Conservation (phyloP, 1,284 basidiomycete species). For the Moesziomyces parantarcticus region DNA sequence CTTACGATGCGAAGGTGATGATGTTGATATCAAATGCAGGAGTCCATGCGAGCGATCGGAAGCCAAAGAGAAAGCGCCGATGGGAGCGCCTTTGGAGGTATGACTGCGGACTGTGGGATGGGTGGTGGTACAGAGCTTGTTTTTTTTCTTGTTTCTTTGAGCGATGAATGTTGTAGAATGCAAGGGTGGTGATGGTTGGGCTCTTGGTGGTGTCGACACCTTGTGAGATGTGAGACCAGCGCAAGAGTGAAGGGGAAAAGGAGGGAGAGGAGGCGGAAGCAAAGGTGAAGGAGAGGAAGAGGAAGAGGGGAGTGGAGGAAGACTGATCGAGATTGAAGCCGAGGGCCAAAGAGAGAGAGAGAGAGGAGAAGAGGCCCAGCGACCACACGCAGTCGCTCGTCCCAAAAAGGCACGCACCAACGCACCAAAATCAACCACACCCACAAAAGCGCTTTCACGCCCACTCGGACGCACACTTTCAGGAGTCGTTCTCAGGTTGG, state of each 20-base stretch:
- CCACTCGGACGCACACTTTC: too few species aligned
- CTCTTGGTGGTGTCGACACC: too few species aligned
- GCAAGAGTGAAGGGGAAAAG: too few species aligned
- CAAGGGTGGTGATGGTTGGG: too few species aligned
- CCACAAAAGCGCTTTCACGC: background rate
- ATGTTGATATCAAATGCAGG: slow-evolving; percentile 26
- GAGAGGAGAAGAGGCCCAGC: slow-evolving; percentile 1
- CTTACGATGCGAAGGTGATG: slow-evolving; percentile 36
- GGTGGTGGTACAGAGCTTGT: too few species aligned
- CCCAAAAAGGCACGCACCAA: too few species aligned
- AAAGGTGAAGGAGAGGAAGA: slow-evolving; percentile 3
- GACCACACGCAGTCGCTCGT: background rate
- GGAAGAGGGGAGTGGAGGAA: slow-evolving; percentile 2
- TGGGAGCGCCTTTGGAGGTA: slow-evolving; percentile 28
- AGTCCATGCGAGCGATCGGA: slow-evolving; percentile 24
- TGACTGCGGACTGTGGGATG: slow-evolving; percentile 2
- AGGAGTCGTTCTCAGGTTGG: too few species aligned
- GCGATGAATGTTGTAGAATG: too few species aligned
- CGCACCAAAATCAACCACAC: background rate
- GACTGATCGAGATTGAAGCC: slow-evolving; percentile 1
- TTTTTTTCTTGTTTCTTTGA: too few species aligned
- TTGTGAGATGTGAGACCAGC: too few species aligned
- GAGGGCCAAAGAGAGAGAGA: slow-evolving; percentile 4
- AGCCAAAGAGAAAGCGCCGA: too few species aligned
- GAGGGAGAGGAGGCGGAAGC: too few species aligned